These are phyloP conservation scores for Lolium perenne DNA, from an alignment of 176 grass and related monocot species.

Conservation along the genomic window DNA sequence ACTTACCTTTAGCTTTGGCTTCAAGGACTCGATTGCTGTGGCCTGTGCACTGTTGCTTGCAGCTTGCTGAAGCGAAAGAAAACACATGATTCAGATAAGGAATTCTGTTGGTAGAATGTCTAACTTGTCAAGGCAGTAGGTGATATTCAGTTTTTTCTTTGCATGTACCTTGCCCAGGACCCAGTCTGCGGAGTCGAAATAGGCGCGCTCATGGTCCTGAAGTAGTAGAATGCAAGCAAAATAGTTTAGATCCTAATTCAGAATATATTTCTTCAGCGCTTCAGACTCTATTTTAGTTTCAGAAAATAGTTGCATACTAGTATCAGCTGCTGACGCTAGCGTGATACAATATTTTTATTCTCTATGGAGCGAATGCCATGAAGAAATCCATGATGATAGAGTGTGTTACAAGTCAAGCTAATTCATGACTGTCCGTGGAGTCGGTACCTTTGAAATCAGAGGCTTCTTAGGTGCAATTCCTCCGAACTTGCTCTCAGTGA, in stretches of 20 bases:
- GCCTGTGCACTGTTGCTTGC: slow-evolving; percentile 58
- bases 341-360: neutral
- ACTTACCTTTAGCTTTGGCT: slow-evolving; percentile 93
- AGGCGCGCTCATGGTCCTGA: slow-evolving; percentile 87
- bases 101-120: neutral
- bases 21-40: slow-evolving; percentile 76
- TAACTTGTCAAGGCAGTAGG: neutral
- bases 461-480: slow-evolving; percentile 82
- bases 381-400: neutral
- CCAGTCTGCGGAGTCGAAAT: slow-evolving; percentile 95
- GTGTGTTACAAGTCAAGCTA: neutral
- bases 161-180: slow-evolving; percentile 88
- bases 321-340: neutral
- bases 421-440: neutral
- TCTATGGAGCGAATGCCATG: neutral
- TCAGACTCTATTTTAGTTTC: neutral
- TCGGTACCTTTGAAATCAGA: slow-evolving; percentile 82
- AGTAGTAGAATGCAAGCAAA: slow-evolving; percentile 17
- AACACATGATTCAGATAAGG: neutral
- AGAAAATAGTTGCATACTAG: neutral
- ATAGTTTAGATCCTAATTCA: neutral
- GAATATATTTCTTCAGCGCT: neutral
- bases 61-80: slow-evolving; percentile 67
- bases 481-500: slow-evolving; percentile 73
- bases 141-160: slow-evolving; percentile 15